Base-by-base conservation (phyloP, 805 yeast genomes). In the Metschnikowia vanudenii region DNA sequence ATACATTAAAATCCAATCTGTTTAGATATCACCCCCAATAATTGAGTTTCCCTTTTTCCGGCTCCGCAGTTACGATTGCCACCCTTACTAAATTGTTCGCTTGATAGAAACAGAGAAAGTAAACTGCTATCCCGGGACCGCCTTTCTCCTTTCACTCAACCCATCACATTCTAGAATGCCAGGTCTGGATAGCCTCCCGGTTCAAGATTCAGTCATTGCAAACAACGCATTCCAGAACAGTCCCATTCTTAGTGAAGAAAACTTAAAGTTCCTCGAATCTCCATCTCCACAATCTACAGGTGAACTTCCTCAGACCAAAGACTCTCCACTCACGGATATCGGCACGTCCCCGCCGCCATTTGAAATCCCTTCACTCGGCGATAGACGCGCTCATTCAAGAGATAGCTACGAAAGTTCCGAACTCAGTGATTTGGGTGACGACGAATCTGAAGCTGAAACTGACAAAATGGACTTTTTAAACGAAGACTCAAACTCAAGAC, bases 371-470 rank as follows among this genome's bases (percentile, higher is more conserved):
- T 45, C 58, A 7, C 44, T 49, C 19, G 46, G 44, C 19, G 44
- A 44, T 11, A 39, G 46, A 26, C 50, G 50, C 10, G 33, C 46
- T 10, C 43, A 40, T 42, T 48, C 40, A 7, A 59, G 56, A 43
- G 67, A 59, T 47, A 59, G 53, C 42, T 66, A 64, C 54, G 75
- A 70, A 35, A 69, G 74, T 57, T 68, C 73, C 8, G 77, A 72
- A 48, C 60, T 72, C 37, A 70, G 75, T 34, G 86, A 80, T 46
- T 63, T 80, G 51, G 81, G 79, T 39, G 85, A 80, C 44, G 72
- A 79, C 47, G 82, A 75, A 45, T 84, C 94, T 13, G 97, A 90
- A 65, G 96, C 94, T 14, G 97, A 90, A 62, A 90, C 97, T 0
- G 97, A 90, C 60, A 84, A 80, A 56, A 81, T 89, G 88, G 92